Evolutionary conservation across 140 eudicot genomes (phyloP).

Genomic region (Erigeron philadelphicus): DNA sequence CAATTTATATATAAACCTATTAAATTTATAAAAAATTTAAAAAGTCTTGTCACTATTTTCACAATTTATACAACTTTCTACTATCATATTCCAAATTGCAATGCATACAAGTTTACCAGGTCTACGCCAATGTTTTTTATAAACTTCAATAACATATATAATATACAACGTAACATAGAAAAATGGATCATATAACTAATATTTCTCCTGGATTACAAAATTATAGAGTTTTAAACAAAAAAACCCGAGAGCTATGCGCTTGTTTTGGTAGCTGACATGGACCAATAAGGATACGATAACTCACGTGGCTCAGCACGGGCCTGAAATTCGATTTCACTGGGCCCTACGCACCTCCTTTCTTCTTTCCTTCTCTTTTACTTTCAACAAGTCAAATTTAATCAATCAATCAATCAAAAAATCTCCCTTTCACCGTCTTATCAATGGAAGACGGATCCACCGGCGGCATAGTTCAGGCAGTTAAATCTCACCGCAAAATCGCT

Average conservation of each 20-base stretch:
- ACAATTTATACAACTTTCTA: no score
- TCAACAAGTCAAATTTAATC: no score
- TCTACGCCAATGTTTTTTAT: no score
- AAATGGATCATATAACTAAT: no score
- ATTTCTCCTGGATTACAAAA: no score
- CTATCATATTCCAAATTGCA: no score
- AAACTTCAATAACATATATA: no score
- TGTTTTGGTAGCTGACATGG: background rate
- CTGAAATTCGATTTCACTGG: slow-evolving; percentile 24
- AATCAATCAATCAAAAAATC: slow-evolving; percentile 11
- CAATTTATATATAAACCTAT: no score
- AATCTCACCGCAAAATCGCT: slow-evolving; percentile 16
- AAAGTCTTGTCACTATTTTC: no score
- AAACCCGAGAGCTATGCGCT: background rate
- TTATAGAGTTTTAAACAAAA: background rate
- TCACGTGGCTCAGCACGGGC: slow-evolving; percentile 35
- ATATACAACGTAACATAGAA: no score
- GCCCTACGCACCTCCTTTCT: background rate
- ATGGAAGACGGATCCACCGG: slow-evolving; percentile 46
- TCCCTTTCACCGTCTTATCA: background rate
- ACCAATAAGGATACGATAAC: slow-evolving; percentile 21
- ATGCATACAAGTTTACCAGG: no score
- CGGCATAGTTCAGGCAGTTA: slow-evolving; percentile 42
- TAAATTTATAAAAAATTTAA: no score
- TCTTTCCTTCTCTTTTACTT: background rate